phyloP scores from a whole-genome alignment of 2,329 filamentous ascomycete genomes.

The Colletotrichum sp. region DNA sequence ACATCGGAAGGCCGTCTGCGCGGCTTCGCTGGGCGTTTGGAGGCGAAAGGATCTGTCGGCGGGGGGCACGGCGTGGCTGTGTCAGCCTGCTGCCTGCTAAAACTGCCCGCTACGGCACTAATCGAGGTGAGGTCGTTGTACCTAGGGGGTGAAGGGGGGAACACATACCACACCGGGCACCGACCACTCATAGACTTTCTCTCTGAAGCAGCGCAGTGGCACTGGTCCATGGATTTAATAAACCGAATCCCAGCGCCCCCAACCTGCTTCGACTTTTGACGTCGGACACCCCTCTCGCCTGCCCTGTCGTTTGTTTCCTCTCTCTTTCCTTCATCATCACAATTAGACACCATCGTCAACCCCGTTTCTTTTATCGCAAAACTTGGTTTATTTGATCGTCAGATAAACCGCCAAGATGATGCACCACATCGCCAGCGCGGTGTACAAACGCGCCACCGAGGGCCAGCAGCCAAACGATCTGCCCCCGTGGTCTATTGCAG shows the following conservation, averaged over 20 bases:
- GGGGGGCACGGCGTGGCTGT: slow-evolving; percentile 7
- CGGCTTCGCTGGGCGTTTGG: neutral
- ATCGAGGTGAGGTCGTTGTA: neutral
- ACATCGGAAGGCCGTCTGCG: neutral
- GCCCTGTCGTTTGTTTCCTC: neutral
- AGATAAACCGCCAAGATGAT: neutral
- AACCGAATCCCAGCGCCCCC: neutral
- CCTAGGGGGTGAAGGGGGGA: neutral
- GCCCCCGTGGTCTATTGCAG: slow-evolving; percentile 43
- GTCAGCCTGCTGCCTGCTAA: slow-evolving; percentile 16
- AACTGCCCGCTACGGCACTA: neutral
- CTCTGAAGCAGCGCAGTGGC: neutral
- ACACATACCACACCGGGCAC: neutral
- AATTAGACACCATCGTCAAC: neutral
- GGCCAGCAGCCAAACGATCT: slow-evolving; percentile 31
- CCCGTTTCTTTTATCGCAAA: neutral
- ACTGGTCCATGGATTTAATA: neutral
- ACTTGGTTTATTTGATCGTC: neutral
- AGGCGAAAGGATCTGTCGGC: neutral
- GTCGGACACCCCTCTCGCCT: neutral
- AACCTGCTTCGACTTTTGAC: neutral
- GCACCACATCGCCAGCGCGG: neutral
- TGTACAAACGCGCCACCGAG: slow-evolving; percentile 40
- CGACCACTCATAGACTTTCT: neutral
- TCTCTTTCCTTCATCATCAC: neutral